These are phyloP conservation scores for Hypoxylon sp. DNA, from an alignment of 2,329 filamentous ascomycete species.

Conservation along the genomic window DNA sequence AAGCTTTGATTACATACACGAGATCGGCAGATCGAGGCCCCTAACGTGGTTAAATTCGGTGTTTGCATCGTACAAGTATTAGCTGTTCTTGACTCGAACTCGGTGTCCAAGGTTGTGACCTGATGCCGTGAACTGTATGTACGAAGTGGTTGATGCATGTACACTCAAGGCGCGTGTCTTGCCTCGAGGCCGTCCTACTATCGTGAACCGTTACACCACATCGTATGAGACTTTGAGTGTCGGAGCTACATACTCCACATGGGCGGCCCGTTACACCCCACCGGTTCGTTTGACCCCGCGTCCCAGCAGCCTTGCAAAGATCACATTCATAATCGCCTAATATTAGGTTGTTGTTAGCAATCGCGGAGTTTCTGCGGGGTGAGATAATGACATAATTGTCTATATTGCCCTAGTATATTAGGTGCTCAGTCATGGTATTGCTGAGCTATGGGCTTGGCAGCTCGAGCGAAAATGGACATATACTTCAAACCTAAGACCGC, in stretches of 20 bases:
- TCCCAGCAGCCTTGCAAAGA: conserved; percentile 17
- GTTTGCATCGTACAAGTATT: conserved; percentile 23
- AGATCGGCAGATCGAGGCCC: conserved; percentile 20
- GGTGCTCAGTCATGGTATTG: not conserved
- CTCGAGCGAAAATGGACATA: conserved; percentile 1
- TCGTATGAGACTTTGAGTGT: conserved; percentile 18
- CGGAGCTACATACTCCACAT: conserved; percentile 37
- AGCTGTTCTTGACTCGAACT: conserved; percentile 8
- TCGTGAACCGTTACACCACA: conserved; percentile 4
- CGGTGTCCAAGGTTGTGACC: not conserved
- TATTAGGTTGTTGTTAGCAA: conserved; percentile 1
- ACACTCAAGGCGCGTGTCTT: not conserved
- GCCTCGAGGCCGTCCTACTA: not conserved
- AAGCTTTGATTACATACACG: not conserved
- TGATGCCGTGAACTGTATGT: not conserved
- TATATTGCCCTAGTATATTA: conserved; percentile 19
- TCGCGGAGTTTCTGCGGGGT: not conserved
- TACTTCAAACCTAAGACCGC: not conserved
- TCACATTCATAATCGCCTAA: conserved; percentile 23
- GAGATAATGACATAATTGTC: not conserved
- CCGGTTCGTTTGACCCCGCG: conserved; percentile 23
- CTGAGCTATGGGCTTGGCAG: not conserved
- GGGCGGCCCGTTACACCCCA: conserved; percentile 19
- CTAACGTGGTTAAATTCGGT: conserved; percentile 27
- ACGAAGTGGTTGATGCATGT: not conserved